Evolutionary conservation across 2,329 filamentous ascomycete genomes (phyloP).

Genomic region (Endothia cerciana): DNA sequence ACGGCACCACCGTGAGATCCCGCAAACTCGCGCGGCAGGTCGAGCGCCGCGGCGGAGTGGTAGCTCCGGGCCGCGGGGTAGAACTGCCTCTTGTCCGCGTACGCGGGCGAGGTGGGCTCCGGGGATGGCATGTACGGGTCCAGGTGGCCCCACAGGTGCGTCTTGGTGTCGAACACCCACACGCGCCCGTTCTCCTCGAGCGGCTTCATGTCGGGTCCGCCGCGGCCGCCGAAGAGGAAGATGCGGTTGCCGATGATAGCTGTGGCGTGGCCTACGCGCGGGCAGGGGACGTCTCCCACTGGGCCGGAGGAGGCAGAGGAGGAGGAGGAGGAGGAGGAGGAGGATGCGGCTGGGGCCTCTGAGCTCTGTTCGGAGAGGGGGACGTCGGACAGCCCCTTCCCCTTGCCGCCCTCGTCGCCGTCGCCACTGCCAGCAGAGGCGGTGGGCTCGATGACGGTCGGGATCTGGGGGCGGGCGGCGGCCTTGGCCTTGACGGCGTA

Average conservation of each 20-base stretch:
- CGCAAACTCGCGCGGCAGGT: conserved; percentile 58
- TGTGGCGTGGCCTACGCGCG: conserved; percentile 75
- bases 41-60: conserved; percentile 64
- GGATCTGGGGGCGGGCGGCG: conserved; percentile 33
- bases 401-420: conserved; percentile 34
- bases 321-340: conserved; percentile 18
- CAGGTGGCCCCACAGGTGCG: conserved; percentile 67
- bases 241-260: conserved; percentile 70
- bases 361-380: conserved; percentile 21
- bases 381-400: conserved; percentile 38
- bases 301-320: conserved; percentile 24
- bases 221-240: conserved; percentile 81
- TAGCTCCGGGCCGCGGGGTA: conserved; percentile 71
- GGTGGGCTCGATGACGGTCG: conserved; percentile 34
- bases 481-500: conserved; percentile 56
- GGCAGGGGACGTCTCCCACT: conserved; percentile 58
- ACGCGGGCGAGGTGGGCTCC: conserved; percentile 34
- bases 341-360: not conserved
- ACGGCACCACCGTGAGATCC: not conserved
- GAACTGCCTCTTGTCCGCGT: conserved; percentile 36
- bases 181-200: conserved; percentile 75
- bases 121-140: conserved; percentile 52
- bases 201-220: conserved; percentile 68
- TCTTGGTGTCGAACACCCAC: conserved; percentile 74
- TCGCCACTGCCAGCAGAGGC: conserved; percentile 13